Evolutionary conservation across 2,329 filamentous ascomycete genomes (phyloP).

Genomic region (Pestalotiopsis sp.): DNA sequence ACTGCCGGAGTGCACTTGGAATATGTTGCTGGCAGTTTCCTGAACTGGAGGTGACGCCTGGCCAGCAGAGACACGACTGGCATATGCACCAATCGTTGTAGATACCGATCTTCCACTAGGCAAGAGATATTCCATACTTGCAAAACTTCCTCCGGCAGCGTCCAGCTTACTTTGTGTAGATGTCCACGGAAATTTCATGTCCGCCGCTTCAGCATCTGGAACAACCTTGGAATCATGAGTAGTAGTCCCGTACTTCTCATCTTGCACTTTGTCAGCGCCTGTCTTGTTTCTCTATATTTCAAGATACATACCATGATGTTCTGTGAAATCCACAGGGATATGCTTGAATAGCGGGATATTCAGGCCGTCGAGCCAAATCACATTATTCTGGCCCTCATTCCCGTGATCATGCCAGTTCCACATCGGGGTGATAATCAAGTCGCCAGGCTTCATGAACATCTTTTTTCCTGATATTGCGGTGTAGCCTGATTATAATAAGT

Average conservation of each 20-base stretch:
- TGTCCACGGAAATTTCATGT: constrained; percentile 52
- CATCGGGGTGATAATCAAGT: constrained; percentile 56
- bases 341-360: constrained; percentile 53
- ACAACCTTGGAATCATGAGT: constrained; percentile 44
- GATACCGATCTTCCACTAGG: constrained; percentile 38
- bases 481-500: constrained; percentile 42
- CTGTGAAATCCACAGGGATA: constrained; percentile 55
- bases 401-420: constrained; percentile 62
- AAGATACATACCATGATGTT: constrained; percentile 38
- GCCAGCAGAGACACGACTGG: constrained; percentile 44
- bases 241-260: constrained; percentile 23
- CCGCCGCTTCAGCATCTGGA: constrained; percentile 27
- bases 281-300: no score
- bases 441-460: constrained; percentile 52
- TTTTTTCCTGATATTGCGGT: constrained; percentile 54
- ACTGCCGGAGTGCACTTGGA: constrained; percentile 52
- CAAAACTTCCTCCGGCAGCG: constrained; percentile 27
- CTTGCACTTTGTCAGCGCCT: not conserved
- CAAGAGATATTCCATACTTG: constrained; percentile 35
- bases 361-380: constrained; percentile 61
- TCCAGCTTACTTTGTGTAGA: constrained; percentile 48
- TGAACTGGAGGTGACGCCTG: constrained; percentile 37
- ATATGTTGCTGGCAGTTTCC: constrained; percentile 56
- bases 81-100: constrained; percentile 48
- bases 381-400: constrained; percentile 52